Evolutionary conservation across 805 yeast species (phyloP).

Genomic region (Candida tibetensis): DNA sequence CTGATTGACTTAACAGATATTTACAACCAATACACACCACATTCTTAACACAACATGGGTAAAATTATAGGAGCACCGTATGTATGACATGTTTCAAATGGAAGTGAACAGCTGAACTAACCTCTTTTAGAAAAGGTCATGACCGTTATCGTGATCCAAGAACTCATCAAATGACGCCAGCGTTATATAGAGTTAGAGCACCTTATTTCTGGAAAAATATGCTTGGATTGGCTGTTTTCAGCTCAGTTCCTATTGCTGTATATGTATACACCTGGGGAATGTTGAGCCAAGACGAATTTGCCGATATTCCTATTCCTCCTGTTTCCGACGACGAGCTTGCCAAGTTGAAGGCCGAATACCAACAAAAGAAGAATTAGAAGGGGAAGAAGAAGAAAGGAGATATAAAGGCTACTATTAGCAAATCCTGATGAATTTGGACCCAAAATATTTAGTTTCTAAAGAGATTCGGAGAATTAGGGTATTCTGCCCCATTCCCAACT

Average conservation of each 20-base stretch:
- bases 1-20: too few relatives aligned
- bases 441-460: too few relatives aligned
- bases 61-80: slow-evolving; percentile 18
- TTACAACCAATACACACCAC: too few relatives aligned
- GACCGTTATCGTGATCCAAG: slow-evolving; percentile 53
- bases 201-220: slow-evolving; percentile 83
- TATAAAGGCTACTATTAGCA: slow-evolving; percentile 4
- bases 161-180: slow-evolving; percentile 89
- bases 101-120: too few relatives aligned
- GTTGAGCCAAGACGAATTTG: slow-evolving; percentile 75
- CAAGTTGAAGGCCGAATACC: slow-evolving; percentile 70
- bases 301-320: slow-evolving; percentile 93
- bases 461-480: too few relatives aligned
- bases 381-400: slow-evolving; percentile 1
- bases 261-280: slow-evolving; percentile 62
- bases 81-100: too few relatives aligned
- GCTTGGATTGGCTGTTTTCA: slow-evolving; percentile 54
- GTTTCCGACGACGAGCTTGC: slow-evolving; percentile 73
- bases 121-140: slow-evolving; percentile 38
- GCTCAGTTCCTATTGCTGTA: slow-evolving; percentile 67
- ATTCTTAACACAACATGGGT: slow-evolving; percentile 8
- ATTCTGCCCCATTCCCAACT: too few relatives aligned
- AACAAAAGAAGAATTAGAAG: slow-evolving; percentile 26
- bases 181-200: slow-evolving; percentile 82
- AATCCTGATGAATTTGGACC: too few relatives aligned